Evolutionary conservation across 306 rosid genomes (phyloP).

Genomic region (Quercus ilex): DNA sequence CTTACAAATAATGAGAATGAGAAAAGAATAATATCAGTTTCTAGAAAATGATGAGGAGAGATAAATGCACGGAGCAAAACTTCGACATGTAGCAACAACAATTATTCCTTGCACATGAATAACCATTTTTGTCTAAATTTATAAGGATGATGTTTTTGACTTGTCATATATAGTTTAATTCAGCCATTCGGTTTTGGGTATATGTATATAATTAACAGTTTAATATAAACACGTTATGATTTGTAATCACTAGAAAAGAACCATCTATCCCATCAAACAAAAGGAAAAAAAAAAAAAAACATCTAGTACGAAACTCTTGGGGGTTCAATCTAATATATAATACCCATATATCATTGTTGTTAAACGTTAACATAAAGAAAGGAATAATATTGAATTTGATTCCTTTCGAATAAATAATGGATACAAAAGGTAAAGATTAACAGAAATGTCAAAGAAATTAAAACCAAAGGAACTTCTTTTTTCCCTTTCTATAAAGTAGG

Average conservation of each 20-base stretch:
- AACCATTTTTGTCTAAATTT: background rate
- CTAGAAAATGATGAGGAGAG: background rate
- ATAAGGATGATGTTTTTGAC: too few relatives aligned
- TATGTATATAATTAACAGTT: too few relatives aligned
- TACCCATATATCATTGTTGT: background rate
- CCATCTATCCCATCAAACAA: too few relatives aligned
- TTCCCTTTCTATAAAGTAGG: background rate
- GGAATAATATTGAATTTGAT: background rate
- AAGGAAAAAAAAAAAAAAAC: too few relatives aligned
- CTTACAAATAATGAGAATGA: slow-evolving; percentile 32
- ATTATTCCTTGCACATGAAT: slow-evolving; percentile 8
- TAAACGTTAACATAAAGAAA: background rate
- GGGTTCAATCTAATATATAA: background rate
- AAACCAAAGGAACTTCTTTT: background rate
- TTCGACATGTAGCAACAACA: slow-evolving; percentile 23
- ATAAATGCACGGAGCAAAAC: background rate
- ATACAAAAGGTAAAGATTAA: background rate
- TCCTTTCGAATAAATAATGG: background rate
- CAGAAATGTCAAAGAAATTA: background rate
- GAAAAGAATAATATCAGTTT: slow-evolving; percentile 15
- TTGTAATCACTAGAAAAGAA: too few relatives aligned
- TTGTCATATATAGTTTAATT: too few relatives aligned
- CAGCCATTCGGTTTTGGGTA: too few relatives aligned
- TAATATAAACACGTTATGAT: background rate
- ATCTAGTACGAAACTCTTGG: background rate